Conservation (phyloP, 768 basidiomycete genomes). For the Tylopilus subfusipes region DNA sequence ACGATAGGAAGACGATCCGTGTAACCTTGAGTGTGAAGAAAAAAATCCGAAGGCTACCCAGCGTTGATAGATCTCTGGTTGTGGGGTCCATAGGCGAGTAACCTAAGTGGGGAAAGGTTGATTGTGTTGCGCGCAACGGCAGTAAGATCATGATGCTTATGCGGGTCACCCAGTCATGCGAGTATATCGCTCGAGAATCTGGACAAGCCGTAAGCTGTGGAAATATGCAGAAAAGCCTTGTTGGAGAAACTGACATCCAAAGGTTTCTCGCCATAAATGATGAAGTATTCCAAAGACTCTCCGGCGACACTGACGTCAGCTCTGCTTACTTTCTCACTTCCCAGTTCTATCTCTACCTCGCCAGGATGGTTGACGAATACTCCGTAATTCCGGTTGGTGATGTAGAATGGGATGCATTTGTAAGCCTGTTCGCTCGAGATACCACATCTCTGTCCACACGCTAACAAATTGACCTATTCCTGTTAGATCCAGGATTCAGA, state of each 20-base stretch:
- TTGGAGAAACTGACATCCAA: constrained; percentile 38
- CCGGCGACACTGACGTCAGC: constrained; percentile 64
- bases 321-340: constrained; percentile 60
- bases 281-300: constrained; percentile 62
- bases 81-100: constrained; percentile 69
- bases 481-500: constrained; percentile 12
- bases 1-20: constrained; percentile 70
- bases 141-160: neutral
- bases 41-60: constrained; percentile 78
- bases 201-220: neutral
- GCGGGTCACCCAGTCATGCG: constrained; percentile 21
- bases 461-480: constrained; percentile 50
- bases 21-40: constrained; percentile 71
- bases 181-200: constrained; percentile 21
- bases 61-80: constrained; percentile 66
- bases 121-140: neutral
- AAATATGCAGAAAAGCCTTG: neutral
- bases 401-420: constrained; percentile 66
- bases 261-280: constrained; percentile 68
- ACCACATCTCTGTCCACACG: constrained; percentile 72
- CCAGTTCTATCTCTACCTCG: constrained; percentile 73
- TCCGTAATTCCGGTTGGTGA: constrained; percentile 68
- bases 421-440: constrained; percentile 68
- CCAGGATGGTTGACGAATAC: constrained; percentile 75
- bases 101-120: constrained; percentile 33